Evolutionary conservation across 352 stramenopile genomes (phyloP).

Genomic region (Phytopythium montanum): DNA sequence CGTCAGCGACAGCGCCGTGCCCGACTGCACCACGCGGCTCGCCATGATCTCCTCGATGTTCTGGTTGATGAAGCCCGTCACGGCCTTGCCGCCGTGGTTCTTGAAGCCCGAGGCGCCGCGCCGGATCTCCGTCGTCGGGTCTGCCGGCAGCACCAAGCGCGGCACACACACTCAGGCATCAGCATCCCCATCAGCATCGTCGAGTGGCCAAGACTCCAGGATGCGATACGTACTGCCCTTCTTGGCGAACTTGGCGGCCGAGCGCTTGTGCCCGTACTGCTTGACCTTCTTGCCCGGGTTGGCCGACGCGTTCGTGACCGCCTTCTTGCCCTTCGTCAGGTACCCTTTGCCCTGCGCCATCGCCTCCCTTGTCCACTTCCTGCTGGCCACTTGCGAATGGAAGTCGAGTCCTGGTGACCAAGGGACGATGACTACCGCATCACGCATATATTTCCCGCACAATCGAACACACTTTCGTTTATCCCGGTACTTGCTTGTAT

Average conservation of each 20-base stretch:
- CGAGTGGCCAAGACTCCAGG: too few species aligned
- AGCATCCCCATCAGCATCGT: not conserved
- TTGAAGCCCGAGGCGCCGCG: slow-evolving; percentile 72
- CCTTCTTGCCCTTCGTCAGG: slow-evolving; percentile 74
- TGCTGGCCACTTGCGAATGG: too few species aligned
- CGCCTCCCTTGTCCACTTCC: not conserved
- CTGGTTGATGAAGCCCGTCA: slow-evolving; percentile 83
- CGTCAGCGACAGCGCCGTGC: slow-evolving; percentile 46
- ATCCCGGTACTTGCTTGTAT: not conserved
- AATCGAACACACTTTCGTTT: not conserved
- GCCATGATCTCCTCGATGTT: slow-evolving; percentile 89
- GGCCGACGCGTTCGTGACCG: slow-evolving; percentile 64
- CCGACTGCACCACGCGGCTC: slow-evolving; percentile 71
- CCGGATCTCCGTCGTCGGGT: slow-evolving; percentile 80
- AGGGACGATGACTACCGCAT: not conserved
- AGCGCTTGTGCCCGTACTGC: slow-evolving; percentile 77
- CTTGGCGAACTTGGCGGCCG: slow-evolving; percentile 83
- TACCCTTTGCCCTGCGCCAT: slow-evolving; percentile 84
- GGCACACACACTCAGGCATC: not conserved
- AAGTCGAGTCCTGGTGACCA: not conserved
- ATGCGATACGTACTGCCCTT: slow-evolving; percentile 71
- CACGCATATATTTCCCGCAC: not conserved
- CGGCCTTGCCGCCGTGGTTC: slow-evolving; percentile 64
- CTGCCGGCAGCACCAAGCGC: slow-evolving; percentile 16
- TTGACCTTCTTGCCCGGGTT: slow-evolving; percentile 72